Base-by-base conservation (phyloP, 2,329 filamentous ascomycete genomes). In the Hypoxylon sp. region DNA sequence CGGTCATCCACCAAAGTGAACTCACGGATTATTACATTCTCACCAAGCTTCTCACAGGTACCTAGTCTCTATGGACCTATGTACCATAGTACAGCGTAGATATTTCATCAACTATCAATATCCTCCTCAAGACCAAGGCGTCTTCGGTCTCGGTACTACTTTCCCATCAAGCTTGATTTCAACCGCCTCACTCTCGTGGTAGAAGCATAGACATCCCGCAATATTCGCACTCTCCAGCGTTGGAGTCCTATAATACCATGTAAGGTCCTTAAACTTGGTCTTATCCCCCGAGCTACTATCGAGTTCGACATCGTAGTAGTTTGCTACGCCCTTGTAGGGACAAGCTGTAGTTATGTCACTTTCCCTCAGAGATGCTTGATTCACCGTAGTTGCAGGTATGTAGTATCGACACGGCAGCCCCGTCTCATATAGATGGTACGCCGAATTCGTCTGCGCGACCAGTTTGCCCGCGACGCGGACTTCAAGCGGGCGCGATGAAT, bases 321-420 rank as follows among this genome's bases (percentile, higher is more conserved):
- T 75, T 0, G 85, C 85, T 44, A 79, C 75, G 1, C 86, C 86
- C 63, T 89, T 89, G 60, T 89, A 89, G 2, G 86, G 86, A 66
- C 86, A 89, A 42, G 73, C 69, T 0, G 82, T 85, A n/a, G 64
- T 67, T 0, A 79, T 81, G 1, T 71, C 64, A 58, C 82, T 87
- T 5, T 73, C 73, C 0, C 68, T 67, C 7, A 87, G 68, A 5
- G 76, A 57, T 2, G 67, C 60, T 27, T 67, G 69, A 27, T 79
- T 75, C 1, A 86, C 73, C 2, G 75, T 68, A 0, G 79, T 79
- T 0, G 78, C 68, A 0, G 83, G 79, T 2, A 86, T 55, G 61
- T 88, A 88, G 62, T 80, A 86, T 1, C 86, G 73, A 2, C 77
- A 71, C 1, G 82, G 78, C 34, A 88, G 68, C 1, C 76, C 72